Base-by-base conservation (phyloP, 768 basidiomycete genomes). In the Collybia sordida region DNA sequence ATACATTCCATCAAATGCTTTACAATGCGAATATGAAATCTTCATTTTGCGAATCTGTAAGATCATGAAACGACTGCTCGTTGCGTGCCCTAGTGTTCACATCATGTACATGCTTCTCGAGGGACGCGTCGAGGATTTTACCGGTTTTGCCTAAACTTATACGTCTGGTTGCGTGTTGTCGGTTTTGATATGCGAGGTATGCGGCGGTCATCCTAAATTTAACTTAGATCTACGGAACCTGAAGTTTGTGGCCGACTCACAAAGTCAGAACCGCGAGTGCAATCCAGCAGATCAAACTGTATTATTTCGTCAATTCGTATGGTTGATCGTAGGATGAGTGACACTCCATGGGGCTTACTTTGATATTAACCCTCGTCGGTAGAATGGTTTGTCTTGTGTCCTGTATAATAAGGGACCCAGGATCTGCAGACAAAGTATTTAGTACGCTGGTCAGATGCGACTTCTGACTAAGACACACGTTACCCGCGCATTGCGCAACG, bases 401-500 rank as follows among this genome's bases (percentile, higher is more conserved):
- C 60, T 63, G 58, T 73, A 72, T 19, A 75, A 54, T 8, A 72
- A 50, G 42, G 72, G 65, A n/a, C 73, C 66, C 36, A 69, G 62
- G 49, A 71, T 68, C 64, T 72, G 17, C 4, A 19, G 23, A 15
- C 2, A 35, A 3, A 18, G 22, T 15, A 15, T 0, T 1, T 2
- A 38, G 19, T 28, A 23, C 43, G 24, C 44, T 18, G 41, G 8
- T 2, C 18, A 35, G 7, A 8, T 14, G 6, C 56, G 17, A 45
- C 21, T 22, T 7, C 22, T 23, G 14, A 17, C 1, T 23, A 14
- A 21, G n/a, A 42, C 66, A 51, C 46, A 72, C 71, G 53, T 77
- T 77, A 15, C 75, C 76, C 11, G 67, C 72, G 40, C 74, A 76
- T 49, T 74, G 71, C 2, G 71, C 76, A n/a, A 72, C 66, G 51